These are phyloP conservation scores for Didymella segeticola DNA, from an alignment of 2,329 filamentous ascomycete genomes.

Conservation along the genomic window DNA sequence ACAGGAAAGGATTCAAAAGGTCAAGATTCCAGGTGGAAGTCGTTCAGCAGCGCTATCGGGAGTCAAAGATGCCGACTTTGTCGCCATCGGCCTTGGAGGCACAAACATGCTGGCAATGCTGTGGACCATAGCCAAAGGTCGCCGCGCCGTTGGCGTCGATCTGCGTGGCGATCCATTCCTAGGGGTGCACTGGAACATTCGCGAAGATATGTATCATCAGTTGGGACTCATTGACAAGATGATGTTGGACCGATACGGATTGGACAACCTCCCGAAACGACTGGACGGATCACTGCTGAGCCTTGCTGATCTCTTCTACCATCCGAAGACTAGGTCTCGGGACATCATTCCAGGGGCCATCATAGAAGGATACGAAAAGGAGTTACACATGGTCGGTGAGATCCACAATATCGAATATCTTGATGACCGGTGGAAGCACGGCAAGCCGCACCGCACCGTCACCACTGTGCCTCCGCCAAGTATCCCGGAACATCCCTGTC, in stretches of 20 bases:
- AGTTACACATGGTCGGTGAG: constrained; percentile 17
- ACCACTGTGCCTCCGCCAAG: constrained; percentile 18
- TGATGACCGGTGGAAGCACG: constrained; percentile 24
- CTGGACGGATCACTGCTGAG: constrained; percentile 22
- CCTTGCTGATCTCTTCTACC: constrained; percentile 21
- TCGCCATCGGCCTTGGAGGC: constrained; percentile 26
- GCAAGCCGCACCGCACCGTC: constrained; percentile 22
- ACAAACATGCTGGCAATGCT: constrained; percentile 27
- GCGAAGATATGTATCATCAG: constrained; percentile 27
- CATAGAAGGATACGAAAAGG: constrained; percentile 22
- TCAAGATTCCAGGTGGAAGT: background rate
- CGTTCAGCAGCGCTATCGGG: constrained; percentile 5
- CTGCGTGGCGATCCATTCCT: constrained; percentile 26
- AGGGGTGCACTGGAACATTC: constrained; percentile 30
- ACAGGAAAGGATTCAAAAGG: background rate
- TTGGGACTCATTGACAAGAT: constrained; percentile 27
- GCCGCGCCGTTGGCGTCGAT: constrained; percentile 23
- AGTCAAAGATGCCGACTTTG: constrained; percentile 26
- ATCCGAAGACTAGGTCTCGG: constrained; percentile 11
- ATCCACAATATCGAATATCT: constrained; percentile 26
- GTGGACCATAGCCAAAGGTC: constrained; percentile 24
- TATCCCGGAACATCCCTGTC: constrained; percentile 5
- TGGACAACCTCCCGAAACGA: constrained; percentile 16
- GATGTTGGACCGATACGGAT: constrained; percentile 24
- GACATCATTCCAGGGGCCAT: constrained; percentile 24